Evolutionary conservation across 116 monocot species (phyloP), one percentile per base, ranked within the genome.

Genomic region (Phalaenopsis hybrid): DNA sequence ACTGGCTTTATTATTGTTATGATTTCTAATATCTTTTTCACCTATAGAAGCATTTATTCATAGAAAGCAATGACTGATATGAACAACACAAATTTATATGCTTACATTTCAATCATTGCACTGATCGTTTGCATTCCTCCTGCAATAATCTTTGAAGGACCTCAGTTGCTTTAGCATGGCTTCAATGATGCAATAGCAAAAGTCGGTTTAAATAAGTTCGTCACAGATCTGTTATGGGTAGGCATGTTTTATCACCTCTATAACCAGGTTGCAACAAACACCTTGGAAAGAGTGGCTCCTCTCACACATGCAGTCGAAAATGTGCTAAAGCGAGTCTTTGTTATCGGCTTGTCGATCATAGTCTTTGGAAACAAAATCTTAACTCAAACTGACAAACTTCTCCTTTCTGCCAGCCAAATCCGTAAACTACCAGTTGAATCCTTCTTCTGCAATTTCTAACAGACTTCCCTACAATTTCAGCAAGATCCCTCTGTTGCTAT

Each of bases 261-360:
- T 83, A 98, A 98, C 81, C 98, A 98, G 95, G 98, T 98, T 79
- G 98, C 98, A 34, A 95, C 92, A n/a, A 98, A 98, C 89, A 98
- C 98, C 49, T 86, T 98, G 87, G 98, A 98, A 79, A 90, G 98
- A 88, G 98, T 98, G 76, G 98, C 98, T 83, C 98, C 98, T 77
- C 93, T 98, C 58, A 98, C 98, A 15, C 95, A 98, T 79, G 98
- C 95, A 33, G 93, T 98, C 51, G 93, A 95, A 69, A 98, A 98
- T 85, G 95, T 98, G 75, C 83, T 98, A 88, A 98, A 98, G 81
- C 91, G 0, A 31, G 31, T 31, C 31, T 31, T 31, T 31, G 31
- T 31, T 31, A 31, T 31, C 31, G 0, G 31, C 31, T 31, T 31
- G 0, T 31, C 0, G 0, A 31, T 28, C 31, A 31, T 31, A 31